phyloP scores from a whole-genome alignment of 129 eudicot species.

The Scalesia atractyloides region DNA sequence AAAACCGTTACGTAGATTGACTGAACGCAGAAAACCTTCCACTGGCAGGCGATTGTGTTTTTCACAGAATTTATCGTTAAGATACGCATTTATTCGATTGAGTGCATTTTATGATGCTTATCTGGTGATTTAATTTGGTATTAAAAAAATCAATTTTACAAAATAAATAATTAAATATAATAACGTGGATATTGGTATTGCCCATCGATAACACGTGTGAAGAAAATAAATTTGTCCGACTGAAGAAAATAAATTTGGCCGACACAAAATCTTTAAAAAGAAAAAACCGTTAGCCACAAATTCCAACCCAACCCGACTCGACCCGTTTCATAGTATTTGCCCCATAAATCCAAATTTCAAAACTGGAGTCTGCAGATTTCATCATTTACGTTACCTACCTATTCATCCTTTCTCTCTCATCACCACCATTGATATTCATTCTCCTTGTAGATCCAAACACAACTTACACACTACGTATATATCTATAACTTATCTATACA shows the following conservation, averaged over 20 bases:
- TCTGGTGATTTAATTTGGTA: no score
- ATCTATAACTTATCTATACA: conserved; percentile 15
- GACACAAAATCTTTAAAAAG: not conserved
- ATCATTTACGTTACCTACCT: conserved; percentile 27
- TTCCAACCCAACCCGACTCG: not conserved
- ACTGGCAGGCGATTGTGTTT: no score
- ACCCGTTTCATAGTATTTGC: conserved; percentile 8
- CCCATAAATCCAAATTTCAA: conserved; percentile 14
- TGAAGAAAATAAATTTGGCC: not conserved
- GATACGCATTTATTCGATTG: no score
- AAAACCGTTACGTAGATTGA: no score
- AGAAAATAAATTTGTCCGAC: no score
- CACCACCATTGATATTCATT: conserved; percentile 11
- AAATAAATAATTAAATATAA: no score
- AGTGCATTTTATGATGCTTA: no score
- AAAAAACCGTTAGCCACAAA: not conserved
- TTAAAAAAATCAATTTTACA: no score
- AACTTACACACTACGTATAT: no score
- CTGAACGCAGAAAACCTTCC: no score
- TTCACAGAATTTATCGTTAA: no score
- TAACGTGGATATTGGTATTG: no score
- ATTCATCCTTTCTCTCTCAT: conserved; percentile 19
- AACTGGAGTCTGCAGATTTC: conserved; percentile 21
- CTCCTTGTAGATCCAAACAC: conserved; percentile 20
- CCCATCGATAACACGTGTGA: not conserved